Evolutionary conservation across 805 yeast species (phyloP), one percentile per base, ranked within the genome.

Genomic region (Starmerella asiatica): DNA sequence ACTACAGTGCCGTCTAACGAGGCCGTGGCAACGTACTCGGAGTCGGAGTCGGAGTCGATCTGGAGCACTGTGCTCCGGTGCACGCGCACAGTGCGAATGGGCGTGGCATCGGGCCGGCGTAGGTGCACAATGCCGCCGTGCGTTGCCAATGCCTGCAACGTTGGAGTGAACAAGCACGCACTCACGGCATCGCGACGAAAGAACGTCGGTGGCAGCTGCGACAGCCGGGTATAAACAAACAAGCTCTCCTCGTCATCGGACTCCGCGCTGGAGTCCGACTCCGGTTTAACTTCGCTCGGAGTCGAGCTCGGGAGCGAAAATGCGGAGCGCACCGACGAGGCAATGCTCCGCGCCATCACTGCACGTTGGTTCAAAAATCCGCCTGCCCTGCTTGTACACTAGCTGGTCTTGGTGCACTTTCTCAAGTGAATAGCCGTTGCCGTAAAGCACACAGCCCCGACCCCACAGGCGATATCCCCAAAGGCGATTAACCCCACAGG

Each of bases 1-100:
- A 84, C 84, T 0, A 88, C 79, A 0, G 94, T 80, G 0, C 98
- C 98, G 56, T 91, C 98, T 64, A 88, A 77, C 0, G 96, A 84
- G 0, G 86, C 94, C 0, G 93, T 76, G 0, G 91, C 93, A 44
- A 91, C 73, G 52, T 69, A 74, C 7, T 59, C 59, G 0, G 93
- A 91, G 53, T 83, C 93, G 1, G 79, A 68, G 39, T 76, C 72
- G 0, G 84, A 66, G 0, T 83, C 72, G 26, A 23, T 7, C 26
- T 23, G 26, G 31, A 86, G 60, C 2, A 91, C 71, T 0, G 95
- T 83, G 0, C 96, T 85, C 34, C 82, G 67, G 53, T 93, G 94
- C 1, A 88, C 85, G 49, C 83, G 73, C 44, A 82, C 69, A 0
- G 94, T 77, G 29, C 93, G 67, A 1, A 85, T 61, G 0, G 77